A percentile compares a stretch with the other conserved stretches of the same genome.
Conservation (phyloP, 2,329 filamentous ascomycete genomes). For the Diaporthe helianthi region DNA sequence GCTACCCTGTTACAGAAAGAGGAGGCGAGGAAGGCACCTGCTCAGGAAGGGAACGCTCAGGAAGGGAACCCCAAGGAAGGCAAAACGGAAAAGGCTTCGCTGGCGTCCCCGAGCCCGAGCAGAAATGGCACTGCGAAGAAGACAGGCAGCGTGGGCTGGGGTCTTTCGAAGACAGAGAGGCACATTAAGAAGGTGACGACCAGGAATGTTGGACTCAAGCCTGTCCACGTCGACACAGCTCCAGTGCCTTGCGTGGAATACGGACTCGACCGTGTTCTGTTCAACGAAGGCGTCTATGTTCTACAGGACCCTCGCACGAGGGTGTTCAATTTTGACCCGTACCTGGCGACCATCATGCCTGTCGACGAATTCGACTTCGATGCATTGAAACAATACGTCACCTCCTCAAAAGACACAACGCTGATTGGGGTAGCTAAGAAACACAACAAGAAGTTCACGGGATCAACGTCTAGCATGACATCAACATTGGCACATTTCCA, state of each 20-base stretch:
- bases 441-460: constrained; percentile 80
- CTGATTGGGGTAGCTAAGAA: constrained; percentile 73
- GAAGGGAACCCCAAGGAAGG: background rate
- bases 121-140: background rate
- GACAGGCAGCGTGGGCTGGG: background rate
- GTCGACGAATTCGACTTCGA: constrained; percentile 91
- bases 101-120: background rate
- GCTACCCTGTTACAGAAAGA: background rate
- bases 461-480: constrained; percentile 98
- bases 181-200: constrained; percentile 41
- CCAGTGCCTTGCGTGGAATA: constrained; percentile 70
- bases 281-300: constrained; percentile 92
- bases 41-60: background rate
- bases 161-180: background rate
- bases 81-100: background rate
- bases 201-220: constrained; percentile 34
- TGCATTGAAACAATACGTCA: constrained; percentile 84
- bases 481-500: constrained; percentile 88
- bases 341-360: constrained; percentile 91
- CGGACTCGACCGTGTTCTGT: constrained; percentile 86
- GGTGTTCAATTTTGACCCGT: constrained; percentile 97
- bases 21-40: background rate
- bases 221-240: constrained; percentile 33
- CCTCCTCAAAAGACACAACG: constrained; percentile 82
- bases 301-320: constrained; percentile 86